Evolutionary conservation across 805 yeast genomes (phyloP), one percentile per base, ranked within the genome.

Genomic region (Candida multigemmis): DNA sequence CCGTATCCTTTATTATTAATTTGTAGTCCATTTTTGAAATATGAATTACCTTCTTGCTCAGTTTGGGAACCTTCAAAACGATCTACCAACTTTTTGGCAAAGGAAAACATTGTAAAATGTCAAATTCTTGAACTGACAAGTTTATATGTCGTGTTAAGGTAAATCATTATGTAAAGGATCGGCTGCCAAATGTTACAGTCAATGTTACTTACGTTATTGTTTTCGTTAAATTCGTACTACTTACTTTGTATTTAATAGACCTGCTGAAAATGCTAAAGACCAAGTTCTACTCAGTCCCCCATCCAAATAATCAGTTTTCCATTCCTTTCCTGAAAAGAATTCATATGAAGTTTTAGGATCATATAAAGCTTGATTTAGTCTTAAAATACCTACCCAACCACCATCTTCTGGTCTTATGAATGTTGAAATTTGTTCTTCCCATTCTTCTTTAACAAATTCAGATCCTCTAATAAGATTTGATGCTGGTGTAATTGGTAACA

Each of bases 321-420:
- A 48, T 5, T 29, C 24, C 8, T 36, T 35, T 1, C 52, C 37
- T 3, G 55, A 32, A 47, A 83, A 84, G 53, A 71, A 85, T 2
- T 54, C 37, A 45, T 74, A 84, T 0, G 93, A 65, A 1, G 65
- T 31, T 12, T 46, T 30, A 1, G 96, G 82, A 47, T 86, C 83
- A 41, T 56, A 70, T 12, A 87, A 56, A 0, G 94, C 95, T 37
- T 70, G 68, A 50, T 86, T 83, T 25, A 83, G 61, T 54, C 74
- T 68, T 26, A 86, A 57, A n/a, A 80, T 61, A 30, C 86, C 84
- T 25, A 66, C 67, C 87, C 86, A 80, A 1, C 85, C 85, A 40
- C 68, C 72, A 10, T 55, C 57, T 5, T 77, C 66, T 17, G 46
- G 44, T 22, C 55, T 58, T 7, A 71, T 64, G 24, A 74, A 65